These are phyloP conservation scores for Ganoderma boninense DNA, from an alignment of 1,284 basidiomycete species.

Conservation along the genomic window DNA sequence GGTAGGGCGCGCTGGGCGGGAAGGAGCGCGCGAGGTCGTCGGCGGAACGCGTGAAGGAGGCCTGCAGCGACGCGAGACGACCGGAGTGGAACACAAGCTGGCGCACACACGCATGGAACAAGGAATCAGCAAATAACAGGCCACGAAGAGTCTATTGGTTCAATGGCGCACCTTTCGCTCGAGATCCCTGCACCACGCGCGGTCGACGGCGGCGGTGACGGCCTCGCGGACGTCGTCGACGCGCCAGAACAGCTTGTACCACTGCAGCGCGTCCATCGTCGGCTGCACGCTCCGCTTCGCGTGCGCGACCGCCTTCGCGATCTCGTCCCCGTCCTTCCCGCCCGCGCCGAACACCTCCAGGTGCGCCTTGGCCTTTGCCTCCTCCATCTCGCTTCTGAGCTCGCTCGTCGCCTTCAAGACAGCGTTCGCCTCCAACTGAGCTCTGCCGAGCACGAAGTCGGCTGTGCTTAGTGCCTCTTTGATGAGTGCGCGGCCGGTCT, in stretches of 20 bases:
- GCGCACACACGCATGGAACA: neutral
- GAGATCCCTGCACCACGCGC: constrained; percentile 70
- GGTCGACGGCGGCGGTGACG: constrained; percentile 60
- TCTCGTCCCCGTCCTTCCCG: constrained; percentile 49
- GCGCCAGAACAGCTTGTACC: constrained; percentile 72
- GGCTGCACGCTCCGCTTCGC: constrained; percentile 59
- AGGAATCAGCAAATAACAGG: too few relatives aligned
- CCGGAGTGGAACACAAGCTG: constrained; percentile 80
- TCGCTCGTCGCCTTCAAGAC: constrained; percentile 40
- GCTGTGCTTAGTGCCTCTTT: constrained; percentile 46
- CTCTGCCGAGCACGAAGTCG: constrained; percentile 39
- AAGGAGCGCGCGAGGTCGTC: constrained; percentile 51
- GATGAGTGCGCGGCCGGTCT: constrained; percentile 45
- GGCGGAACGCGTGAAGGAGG: constrained; percentile 52
- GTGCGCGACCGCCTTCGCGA: constrained; percentile 57
- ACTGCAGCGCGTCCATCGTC: constrained; percentile 65
- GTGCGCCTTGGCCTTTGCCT: constrained; percentile 42
- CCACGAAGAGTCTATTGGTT: too few relatives aligned
- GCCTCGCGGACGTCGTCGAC: constrained; percentile 78
- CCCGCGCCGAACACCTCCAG: constrained; percentile 47
- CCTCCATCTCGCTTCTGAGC: constrained; percentile 46
- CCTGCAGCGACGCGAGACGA: constrained; percentile 64
- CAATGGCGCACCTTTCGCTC: constrained; percentile 64
- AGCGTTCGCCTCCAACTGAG: constrained; percentile 41
- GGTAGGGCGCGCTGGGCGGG: constrained; percentile 50